A percentile compares a stretch with the other conserved stretches of the same genome.
phyloP scores from a whole-genome alignment of 83 land plant genomes.

The Thuja plicata region DNA sequence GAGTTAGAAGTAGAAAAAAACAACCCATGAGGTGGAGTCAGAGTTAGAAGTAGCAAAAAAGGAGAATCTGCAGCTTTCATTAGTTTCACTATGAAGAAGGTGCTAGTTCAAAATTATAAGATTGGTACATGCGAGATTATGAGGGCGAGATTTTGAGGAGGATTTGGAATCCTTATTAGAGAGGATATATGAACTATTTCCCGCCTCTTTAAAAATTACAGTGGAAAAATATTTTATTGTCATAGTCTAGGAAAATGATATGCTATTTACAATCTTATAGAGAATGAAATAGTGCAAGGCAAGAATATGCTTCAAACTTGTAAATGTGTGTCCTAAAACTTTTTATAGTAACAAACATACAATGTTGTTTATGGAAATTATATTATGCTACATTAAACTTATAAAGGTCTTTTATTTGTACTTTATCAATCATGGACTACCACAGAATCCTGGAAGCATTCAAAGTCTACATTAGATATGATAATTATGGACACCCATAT shows the following conservation, averaged over 20 bases:
- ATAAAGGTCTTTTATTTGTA: neutral
- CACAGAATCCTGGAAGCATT: neutral
- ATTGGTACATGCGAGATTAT: conserved; percentile 85
- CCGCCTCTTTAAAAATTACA: conserved; percentile 41
- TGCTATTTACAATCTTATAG: neutral
- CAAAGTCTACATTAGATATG: conserved; percentile 2
- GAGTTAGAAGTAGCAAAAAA: conserved; percentile 68
- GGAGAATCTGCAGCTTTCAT: conserved; percentile 76
- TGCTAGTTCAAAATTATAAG: conserved; percentile 65
- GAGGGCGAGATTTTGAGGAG: conserved; percentile 89
- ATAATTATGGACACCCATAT: too few relatives aligned
- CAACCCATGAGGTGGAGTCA: conserved; percentile 52
- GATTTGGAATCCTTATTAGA: conserved; percentile 74
- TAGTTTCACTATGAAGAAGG: conserved; percentile 56
- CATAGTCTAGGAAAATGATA: neutral
- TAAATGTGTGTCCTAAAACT: neutral
- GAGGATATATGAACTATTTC: conserved; percentile 81
- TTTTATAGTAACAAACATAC: neutral
- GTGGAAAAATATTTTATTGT: conserved; percentile 58
- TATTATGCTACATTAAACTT: neutral
- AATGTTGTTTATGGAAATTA: neutral
- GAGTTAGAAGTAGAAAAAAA: too few relatives aligned
- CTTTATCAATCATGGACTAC: neutral
- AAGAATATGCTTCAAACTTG: neutral
- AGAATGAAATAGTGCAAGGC: neutral